Base-by-base conservation (phyloP, 176 grass and related monocot genomes). In the Miscanthus lutarioriparius region DNA sequence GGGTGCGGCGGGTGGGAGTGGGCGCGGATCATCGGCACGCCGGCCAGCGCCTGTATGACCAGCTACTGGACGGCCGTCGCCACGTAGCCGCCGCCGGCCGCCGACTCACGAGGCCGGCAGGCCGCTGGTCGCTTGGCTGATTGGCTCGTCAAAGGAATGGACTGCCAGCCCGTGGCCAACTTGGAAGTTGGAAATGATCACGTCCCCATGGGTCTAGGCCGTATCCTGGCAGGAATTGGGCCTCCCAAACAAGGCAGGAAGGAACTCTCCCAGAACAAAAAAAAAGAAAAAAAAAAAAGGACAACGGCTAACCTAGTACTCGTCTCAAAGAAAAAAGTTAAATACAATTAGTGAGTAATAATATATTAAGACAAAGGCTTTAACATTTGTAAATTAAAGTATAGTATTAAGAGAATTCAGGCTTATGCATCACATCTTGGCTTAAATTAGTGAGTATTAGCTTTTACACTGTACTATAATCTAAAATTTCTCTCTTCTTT, bases 61-160 rank as follows among this genome's bases (percentile, higher is more conserved):
- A 90, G 64, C 88, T 98, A 98, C 83, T 94, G 91, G 96, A 96
- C 93, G 73, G 91, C 89, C 19, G 89, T 95, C 32, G 91, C 96
- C 35, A 90, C 91, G 56, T 98, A 86, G 88, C 67, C 45, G 36
- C 56, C 64, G 79, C 13, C 80, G 27, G 10, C 53, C 33, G 23
- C 11, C 10, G 36, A 48, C 19, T 10, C 68, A 14, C 41, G 40
- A 6, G 13, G 54, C 53, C 19, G 53, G 53, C 20, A 59, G 3
- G 28, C 19, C n/a, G 26, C 2, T 45, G 12, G 39, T 48, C 40
- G 14, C 40, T 45, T 56, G 49, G 68, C 68, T 43, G 19, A 23
- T 25, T 56, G 66, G 17, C 27, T 51, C 28, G 2, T 78, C 40
- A 20, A 43, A 38, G n/a, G n/a, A 14, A 13, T 7, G 67, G 41